Evolutionary conservation across 257 asterid species (phyloP).

Genomic region (Nyctanthes arbortristis): DNA sequence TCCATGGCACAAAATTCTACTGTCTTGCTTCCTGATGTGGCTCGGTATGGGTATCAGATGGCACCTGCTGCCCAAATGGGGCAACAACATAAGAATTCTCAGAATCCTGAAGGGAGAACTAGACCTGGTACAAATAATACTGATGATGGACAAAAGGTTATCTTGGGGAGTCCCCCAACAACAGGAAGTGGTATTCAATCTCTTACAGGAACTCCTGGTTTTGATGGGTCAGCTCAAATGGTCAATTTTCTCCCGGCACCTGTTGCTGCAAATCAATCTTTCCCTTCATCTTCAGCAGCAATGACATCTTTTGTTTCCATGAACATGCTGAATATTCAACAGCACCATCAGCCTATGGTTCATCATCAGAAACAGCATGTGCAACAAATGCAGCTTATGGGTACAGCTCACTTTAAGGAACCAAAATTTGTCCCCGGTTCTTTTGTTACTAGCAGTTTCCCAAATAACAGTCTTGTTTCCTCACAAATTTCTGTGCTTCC

Average conservation of each 20-base stretch:
- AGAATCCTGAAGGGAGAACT: constrained; percentile 37
- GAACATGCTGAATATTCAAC: constrained; percentile 25
- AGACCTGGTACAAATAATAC: neutral
- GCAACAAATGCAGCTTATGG: constrained; percentile 38
- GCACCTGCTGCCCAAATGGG: constrained; percentile 7
- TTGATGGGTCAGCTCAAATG: constrained; percentile 33
- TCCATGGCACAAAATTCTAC: constrained; percentile 34
- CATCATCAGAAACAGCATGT: constrained; percentile 37
- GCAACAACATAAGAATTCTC: constrained; percentile 33
- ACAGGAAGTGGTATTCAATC: constrained; percentile 25
- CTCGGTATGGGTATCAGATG: constrained; percentile 37
- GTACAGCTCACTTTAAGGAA: constrained; percentile 24
- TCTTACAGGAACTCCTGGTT: constrained; percentile 29
- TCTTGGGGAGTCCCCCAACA: neutral
- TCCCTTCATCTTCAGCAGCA: constrained; percentile 23
- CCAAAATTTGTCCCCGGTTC: constrained; percentile 26
- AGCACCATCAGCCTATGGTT: constrained; percentile 28
- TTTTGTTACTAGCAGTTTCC: constrained; percentile 13
- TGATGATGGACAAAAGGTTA: constrained; percentile 15
- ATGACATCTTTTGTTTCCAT: constrained; percentile 16
- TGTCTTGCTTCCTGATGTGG: constrained; percentile 44
- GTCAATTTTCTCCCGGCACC: constrained; percentile 29
- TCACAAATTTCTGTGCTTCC: constrained; percentile 18
- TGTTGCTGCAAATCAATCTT: constrained; percentile 23
- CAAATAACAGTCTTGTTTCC: constrained; percentile 12